Percentiles rank a stretch among this genome's conserved stretches.
phyloP scores from a whole-genome alignment of 164 flowering plant genomes.

The Hamamelis virginiana region DNA sequence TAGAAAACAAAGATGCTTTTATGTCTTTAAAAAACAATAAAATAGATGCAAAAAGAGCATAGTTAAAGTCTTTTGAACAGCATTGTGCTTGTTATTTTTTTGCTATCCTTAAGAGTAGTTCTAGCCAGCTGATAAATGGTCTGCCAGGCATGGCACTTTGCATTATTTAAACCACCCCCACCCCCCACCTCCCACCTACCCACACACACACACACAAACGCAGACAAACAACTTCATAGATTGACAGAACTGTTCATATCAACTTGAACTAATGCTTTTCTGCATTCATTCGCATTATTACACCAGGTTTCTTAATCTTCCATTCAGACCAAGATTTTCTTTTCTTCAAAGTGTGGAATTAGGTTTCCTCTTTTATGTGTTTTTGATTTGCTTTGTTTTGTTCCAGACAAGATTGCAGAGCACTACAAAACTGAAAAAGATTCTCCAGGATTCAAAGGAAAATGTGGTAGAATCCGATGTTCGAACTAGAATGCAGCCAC shows the following conservation, averaged over 20 bases:
- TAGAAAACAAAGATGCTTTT: not conserved
- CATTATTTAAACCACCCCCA: too few relatives aligned
- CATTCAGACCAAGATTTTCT: not conserved
- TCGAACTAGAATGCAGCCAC: slow-evolving; percentile 72
- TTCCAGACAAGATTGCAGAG: slow-evolving; percentile 68
- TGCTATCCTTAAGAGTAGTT: not conserved
- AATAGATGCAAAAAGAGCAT: not conserved
- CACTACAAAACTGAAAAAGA: slow-evolving; percentile 77
- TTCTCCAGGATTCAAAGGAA: slow-evolving; percentile 82
- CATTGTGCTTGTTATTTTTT: not conserved
- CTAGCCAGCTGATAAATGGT: not conserved
- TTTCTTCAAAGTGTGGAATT: not conserved
- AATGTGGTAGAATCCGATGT: slow-evolving; percentile 71
- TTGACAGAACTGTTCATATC: not conserved
- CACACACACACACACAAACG: too few relatives aligned
- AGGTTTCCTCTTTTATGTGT: not conserved
- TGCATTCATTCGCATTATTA: too few relatives aligned
- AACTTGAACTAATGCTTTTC: too few relatives aligned
- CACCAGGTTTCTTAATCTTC: not conserved
- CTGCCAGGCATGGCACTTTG: too few relatives aligned
- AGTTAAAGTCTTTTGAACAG: not conserved
- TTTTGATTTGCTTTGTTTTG: slow-evolving; percentile 5
- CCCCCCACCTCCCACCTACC: too few relatives aligned
- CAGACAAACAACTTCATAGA: not conserved
- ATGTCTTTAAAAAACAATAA: not conserved